These are phyloP conservation scores for Endoconidiophora polonica DNA, from an alignment of 2,329 filamentous ascomycete species.

Conservation along the genomic window DNA sequence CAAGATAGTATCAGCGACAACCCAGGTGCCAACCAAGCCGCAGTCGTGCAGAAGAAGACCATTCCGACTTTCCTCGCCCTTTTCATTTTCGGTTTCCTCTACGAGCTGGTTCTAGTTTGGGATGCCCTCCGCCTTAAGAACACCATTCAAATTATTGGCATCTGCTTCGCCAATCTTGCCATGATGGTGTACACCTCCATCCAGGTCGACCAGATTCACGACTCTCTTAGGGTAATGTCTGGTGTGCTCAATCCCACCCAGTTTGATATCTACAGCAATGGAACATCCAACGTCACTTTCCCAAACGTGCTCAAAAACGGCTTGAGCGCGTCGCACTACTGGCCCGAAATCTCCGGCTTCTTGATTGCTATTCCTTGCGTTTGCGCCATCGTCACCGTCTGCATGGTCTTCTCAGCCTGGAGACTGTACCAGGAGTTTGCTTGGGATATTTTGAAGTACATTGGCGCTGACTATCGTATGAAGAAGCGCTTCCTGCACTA, in stretches of 20 bases:
- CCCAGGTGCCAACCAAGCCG: slow-evolving; percentile 22
- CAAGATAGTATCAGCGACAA: slow-evolving; percentile 40
- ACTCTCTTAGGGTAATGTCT: slow-evolving; percentile 38
- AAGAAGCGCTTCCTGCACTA: slow-evolving; percentile 93
- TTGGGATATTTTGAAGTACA: slow-evolving; percentile 99
- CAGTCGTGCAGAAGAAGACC: slow-evolving; percentile 38
- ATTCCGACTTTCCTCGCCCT: slow-evolving; percentile 92
- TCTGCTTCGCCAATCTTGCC: slow-evolving; percentile 83
- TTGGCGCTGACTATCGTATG: slow-evolving; percentile 90
- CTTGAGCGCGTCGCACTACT: slow-evolving; percentile 38
- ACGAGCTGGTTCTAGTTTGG: slow-evolving; percentile 77
- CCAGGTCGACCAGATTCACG: slow-evolving; percentile 76
- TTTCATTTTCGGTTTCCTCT: slow-evolving; percentile 94
- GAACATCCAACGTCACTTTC: slow-evolving; percentile 13
- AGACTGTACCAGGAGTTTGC: slow-evolving; percentile 97
- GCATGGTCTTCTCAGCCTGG: slow-evolving; percentile 68
- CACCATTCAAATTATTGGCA: slow-evolving; percentile 93
- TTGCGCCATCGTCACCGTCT: slow-evolving; percentile 56
- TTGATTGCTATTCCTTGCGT: slow-evolving; percentile 75
- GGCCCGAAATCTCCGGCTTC: slow-evolving; percentile 53
- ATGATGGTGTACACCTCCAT: slow-evolving; percentile 86
- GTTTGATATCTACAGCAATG: slow-evolving; percentile 5
- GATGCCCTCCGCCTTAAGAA: slow-evolving; percentile 91
- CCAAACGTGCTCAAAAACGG: slow-evolving; percentile 18
- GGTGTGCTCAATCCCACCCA: slow-evolving; percentile 4